These are phyloP conservation scores for Physcomitrellopsis africana DNA, from an alignment of 225 moss, liverwort and hornwort genomes.

Conservation along the genomic window DNA sequence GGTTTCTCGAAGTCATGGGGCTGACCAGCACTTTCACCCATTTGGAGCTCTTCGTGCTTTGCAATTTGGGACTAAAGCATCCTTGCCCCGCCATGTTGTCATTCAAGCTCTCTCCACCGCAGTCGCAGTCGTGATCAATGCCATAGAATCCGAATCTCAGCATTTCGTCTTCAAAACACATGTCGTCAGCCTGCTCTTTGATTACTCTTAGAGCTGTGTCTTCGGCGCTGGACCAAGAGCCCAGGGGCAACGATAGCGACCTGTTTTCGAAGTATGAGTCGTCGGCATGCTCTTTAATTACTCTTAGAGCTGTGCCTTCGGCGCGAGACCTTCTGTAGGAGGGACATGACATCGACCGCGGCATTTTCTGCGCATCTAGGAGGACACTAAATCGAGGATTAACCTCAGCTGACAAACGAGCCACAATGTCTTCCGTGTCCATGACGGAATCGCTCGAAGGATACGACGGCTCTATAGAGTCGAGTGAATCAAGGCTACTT, in stretches of 20 bases:
- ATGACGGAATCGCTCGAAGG: neutral
- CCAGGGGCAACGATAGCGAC: slow-evolving; percentile 42
- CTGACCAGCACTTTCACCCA: slow-evolving; percentile 28
- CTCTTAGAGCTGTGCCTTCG: slow-evolving; percentile 52
- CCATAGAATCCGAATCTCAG: slow-evolving; percentile 26
- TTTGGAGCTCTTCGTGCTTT: slow-evolving; percentile 39
- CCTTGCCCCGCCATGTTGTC: slow-evolving; percentile 29
- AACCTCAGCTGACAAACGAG: neutral
- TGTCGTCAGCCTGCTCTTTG: slow-evolving; percentile 39
- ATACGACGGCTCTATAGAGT: neutral
- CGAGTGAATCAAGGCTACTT: slow-evolving; percentile 30
- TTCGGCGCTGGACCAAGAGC: slow-evolving; percentile 42
- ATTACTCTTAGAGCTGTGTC: slow-evolving; percentile 55
- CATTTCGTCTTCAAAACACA: slow-evolving; percentile 25
- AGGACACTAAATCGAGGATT: slow-evolving; percentile 37
- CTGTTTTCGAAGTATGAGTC: slow-evolving; percentile 33
- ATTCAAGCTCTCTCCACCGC: neutral
- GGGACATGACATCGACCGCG: slow-evolving; percentile 37
- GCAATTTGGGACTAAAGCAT: slow-evolving; percentile 53
- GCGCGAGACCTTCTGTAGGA: slow-evolving; percentile 39
- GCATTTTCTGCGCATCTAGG: slow-evolving; percentile 55
- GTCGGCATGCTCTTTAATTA: slow-evolving; percentile 46
- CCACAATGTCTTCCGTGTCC: slow-evolving; percentile 16
- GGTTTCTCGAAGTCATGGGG: slow-evolving; percentile 23
- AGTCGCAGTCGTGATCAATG: slow-evolving; percentile 11